Conservation (phyloP, 768 basidiomycete species). For the Rhizopogon rudus region DNA sequence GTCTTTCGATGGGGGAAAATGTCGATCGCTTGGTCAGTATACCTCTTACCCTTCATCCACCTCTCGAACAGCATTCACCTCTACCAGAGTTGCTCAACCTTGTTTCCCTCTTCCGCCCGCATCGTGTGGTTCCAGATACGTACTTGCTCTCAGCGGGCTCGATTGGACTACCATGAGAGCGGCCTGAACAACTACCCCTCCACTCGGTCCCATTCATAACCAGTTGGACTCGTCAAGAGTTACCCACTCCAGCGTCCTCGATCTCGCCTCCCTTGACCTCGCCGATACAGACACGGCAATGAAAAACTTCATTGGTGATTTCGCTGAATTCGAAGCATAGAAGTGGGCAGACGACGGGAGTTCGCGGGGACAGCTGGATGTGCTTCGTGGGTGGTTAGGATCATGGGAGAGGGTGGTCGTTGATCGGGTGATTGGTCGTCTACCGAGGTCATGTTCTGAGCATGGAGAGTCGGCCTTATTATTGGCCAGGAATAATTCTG, state of each 20-base stretch:
- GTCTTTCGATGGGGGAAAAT: constrained; percentile 36
- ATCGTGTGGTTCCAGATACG: constrained; percentile 78
- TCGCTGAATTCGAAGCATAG: constrained; percentile 39
- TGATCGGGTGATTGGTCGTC: constrained; percentile 25
- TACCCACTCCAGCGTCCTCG: constrained; percentile 3
- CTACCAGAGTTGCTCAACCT: constrained; percentile 82
- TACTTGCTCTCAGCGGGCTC: constrained; percentile 41
- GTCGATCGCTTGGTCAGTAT: constrained; percentile 60
- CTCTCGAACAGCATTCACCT: constrained; percentile 82
- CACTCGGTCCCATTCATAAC: neutral
- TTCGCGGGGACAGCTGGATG: constrained; percentile 36
- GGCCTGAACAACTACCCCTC: neutral
- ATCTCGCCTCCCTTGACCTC: constrained; percentile 6
- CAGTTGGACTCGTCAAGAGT: constrained; percentile 5
- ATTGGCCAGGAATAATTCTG: neutral
- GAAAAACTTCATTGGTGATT: constrained; percentile 61
- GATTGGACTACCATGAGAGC: constrained; percentile 73
- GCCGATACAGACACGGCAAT: constrained; percentile 45
- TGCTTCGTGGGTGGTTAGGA: constrained; percentile 41
- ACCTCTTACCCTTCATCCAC: constrained; percentile 18
- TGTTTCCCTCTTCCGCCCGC: constrained; percentile 78
- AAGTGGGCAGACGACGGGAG: constrained; percentile 53
- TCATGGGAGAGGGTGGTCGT: constrained; percentile 29
- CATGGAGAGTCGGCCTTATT: neutral
- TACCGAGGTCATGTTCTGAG: neutral